Percentiles rank a stretch among this genome's conserved stretches.
These are phyloP conservation scores for Umbelopsis sp. DNA, from an alignment of 192 early-diverging fungal species.

Conservation along the genomic window DNA sequence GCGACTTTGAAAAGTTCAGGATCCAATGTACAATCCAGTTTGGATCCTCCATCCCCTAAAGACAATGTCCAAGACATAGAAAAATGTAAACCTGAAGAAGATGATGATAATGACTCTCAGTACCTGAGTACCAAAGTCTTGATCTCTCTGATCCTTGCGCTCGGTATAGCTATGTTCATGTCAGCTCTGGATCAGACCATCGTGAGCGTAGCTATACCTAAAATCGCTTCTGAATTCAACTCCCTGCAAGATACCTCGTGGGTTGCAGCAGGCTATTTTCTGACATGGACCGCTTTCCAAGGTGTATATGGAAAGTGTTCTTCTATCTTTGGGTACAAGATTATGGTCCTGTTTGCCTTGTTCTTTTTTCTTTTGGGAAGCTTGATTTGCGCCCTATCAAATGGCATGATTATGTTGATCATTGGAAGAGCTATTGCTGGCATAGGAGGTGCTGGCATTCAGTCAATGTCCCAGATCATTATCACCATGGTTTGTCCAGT, in stretches of 20 bases:
- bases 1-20: no score
- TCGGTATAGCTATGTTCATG: constrained; percentile 58
- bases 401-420: constrained; percentile 57
- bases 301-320: constrained; percentile 77
- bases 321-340: constrained; percentile 77
- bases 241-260: constrained; percentile 67
- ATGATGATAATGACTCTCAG: neutral
- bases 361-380: constrained; percentile 76
- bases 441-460: constrained; percentile 48
- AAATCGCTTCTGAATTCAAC: constrained; percentile 60
- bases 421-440: constrained; percentile 50
- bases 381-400: constrained; percentile 73
- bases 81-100: neutral
- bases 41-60: no score
- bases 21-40: no score
- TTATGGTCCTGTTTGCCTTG: constrained; percentile 71
- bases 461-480: constrained; percentile 48
- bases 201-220: constrained; percentile 61
- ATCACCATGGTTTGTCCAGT: constrained; percentile 63
- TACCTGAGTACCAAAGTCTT: neutral
- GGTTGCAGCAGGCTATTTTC: constrained; percentile 75
- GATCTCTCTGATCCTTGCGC: constrained; percentile 33
- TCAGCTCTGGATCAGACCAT: constrained; percentile 67
- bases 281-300: constrained; percentile 67
- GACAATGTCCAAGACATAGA: no score